phyloP scores from a whole-genome alignment of 148 eudicot species.

The Cornus florida region DNA sequence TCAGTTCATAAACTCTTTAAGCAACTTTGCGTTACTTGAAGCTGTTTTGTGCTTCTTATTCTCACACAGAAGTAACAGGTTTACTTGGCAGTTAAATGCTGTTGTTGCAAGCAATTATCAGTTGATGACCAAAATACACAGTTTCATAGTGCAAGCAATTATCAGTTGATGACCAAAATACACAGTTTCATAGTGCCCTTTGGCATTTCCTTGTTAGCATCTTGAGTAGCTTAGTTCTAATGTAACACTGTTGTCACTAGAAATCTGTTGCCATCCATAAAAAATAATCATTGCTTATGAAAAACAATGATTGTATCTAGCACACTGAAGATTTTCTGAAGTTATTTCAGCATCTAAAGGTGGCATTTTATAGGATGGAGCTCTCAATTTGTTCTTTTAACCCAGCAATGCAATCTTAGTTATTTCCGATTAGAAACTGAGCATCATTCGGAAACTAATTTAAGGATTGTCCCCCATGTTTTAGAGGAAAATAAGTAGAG shows the following conservation, averaged over 20 bases:
- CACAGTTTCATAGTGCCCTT: background rate
- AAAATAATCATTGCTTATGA: background rate
- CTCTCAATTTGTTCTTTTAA: too few species aligned
- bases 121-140: background rate
- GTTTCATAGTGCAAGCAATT: background rate
- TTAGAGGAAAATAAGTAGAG: too few species aligned
- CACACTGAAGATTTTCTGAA: too few species aligned
- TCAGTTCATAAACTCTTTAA: constrained; percentile 22
- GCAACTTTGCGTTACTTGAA: background rate
- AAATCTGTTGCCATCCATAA: background rate
- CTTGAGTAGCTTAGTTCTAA: background rate
- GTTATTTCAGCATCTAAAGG: too few species aligned
- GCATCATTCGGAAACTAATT: too few species aligned
- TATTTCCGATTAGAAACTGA: too few species aligned
- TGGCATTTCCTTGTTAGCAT: background rate
- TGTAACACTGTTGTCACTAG: background rate
- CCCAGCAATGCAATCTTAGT: background rate
- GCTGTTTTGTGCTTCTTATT: background rate
- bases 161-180: background rate
- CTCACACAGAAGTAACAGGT: background rate
- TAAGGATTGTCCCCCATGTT: too few species aligned
- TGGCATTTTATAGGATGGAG: too few species aligned
- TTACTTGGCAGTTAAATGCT: background rate
- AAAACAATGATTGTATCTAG: too few species aligned
- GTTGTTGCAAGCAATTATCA: background rate